phyloP scores from a whole-genome alignment of 768 basidiomycete species.

The Trametes villosa region DNA sequence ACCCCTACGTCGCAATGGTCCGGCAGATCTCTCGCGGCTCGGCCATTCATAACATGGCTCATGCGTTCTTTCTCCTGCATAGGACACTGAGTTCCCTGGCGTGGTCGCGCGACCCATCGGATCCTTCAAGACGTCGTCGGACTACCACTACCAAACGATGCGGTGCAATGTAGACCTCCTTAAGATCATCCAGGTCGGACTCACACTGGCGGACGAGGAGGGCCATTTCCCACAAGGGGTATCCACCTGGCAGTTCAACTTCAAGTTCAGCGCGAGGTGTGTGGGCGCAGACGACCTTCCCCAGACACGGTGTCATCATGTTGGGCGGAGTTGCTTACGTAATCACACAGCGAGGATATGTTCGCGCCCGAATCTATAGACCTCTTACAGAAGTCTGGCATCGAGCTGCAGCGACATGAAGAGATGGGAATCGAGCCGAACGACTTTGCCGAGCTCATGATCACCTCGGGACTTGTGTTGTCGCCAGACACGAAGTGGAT shows the following conservation, averaged over 20 bases:
- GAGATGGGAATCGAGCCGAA: conserved; percentile 91
- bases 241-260: conserved; percentile 99
- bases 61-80: conserved; percentile 23
- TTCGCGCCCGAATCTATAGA: conserved; percentile 98
- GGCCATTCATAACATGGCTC: conserved; percentile 21
- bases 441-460: conserved; percentile 95
- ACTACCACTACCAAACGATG: conserved; percentile 99
- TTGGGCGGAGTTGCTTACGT: conserved; percentile 19
- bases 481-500: conserved; percentile 92
- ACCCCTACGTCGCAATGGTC: conserved; percentile 96
- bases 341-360: conserved; percentile 85
- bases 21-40: conserved; percentile 32
- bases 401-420: conserved; percentile 93
- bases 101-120: conserved; percentile 98
- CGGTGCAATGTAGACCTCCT: conserved; percentile 98
- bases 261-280: conserved; percentile 87
- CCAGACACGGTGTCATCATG: conserved; percentile 4
- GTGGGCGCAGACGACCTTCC: conserved; percentile 32
- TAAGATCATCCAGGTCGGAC: conserved; percentile 96
- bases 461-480: conserved; percentile 93
- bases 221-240: conserved; percentile 90
- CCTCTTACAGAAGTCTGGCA: conserved; percentile 89
- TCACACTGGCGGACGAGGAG: conserved; percentile 93
- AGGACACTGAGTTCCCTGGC: conserved; percentile 99
- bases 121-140: conserved; percentile 92